Percentiles rank a stretch among this genome's conserved stretches.
Conservation (phyloP, 2,329 filamentous ascomycete genomes). For the Blumeria graminis region DNA sequence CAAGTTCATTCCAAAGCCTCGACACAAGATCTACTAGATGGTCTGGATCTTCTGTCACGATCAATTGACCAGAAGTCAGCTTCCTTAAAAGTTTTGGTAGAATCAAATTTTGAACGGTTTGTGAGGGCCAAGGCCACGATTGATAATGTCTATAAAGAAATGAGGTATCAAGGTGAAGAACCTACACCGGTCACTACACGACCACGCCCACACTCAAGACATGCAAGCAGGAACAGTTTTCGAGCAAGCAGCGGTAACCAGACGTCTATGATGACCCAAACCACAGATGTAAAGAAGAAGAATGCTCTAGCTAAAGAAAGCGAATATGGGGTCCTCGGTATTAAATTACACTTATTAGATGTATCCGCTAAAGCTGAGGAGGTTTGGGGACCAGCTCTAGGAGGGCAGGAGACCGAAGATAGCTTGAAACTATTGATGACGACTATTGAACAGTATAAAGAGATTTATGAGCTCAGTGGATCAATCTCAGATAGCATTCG, state of each 20-base stretch:
- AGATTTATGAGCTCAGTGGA: constrained; percentile 59
- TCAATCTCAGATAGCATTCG: constrained; percentile 66
- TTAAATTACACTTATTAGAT: constrained; percentile 70
- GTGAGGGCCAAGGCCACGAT: constrained; percentile 94
- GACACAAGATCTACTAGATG: constrained; percentile 54
- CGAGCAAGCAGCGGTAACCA: constrained; percentile 18
- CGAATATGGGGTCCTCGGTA: constrained; percentile 69
- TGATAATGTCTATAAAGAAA: constrained; percentile 95
- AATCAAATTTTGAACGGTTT: constrained; percentile 96
- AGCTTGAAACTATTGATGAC: constrained; percentile 55
- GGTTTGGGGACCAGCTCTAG: constrained; percentile 85
- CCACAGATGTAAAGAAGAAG: constrained; percentile 43
- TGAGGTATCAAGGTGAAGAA: constrained; percentile 50
- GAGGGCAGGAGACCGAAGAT: constrained; percentile 76
- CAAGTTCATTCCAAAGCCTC: constrained; percentile 75
- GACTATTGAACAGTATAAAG: constrained; percentile 55
- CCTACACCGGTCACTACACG: constrained; percentile 16
- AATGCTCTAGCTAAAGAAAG: constrained; percentile 83
- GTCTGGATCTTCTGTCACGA: constrained; percentile 62
- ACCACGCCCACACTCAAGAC: constrained; percentile 14
- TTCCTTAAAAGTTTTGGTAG: constrained; percentile 83
- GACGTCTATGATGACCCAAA: constrained; percentile 10
- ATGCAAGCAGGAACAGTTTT: constrained; percentile 17
- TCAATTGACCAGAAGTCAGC: constrained; percentile 97
- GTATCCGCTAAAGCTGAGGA: constrained; percentile 88